Percentiles rank a stretch among this genome's conserved stretches.
Conservation (phyloP, 495 filamentous ascomycete species). For the Aspergillus funiculosus region DNA sequence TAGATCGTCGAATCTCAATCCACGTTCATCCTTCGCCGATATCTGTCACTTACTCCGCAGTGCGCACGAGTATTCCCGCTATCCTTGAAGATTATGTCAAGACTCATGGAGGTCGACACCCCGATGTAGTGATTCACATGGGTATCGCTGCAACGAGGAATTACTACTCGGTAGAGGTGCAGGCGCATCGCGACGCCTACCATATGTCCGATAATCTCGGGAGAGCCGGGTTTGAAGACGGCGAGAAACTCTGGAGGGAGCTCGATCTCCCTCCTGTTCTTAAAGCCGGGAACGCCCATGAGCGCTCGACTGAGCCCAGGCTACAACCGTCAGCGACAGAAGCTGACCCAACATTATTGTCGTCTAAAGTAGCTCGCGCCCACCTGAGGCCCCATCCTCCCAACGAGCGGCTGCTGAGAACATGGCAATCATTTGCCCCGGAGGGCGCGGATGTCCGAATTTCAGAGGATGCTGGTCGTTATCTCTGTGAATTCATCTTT, state of each 20-base stretch:
- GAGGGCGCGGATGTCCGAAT: constrained; percentile 51
- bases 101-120: constrained; percentile 37
- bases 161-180: constrained; percentile 64
- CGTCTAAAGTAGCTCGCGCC: background rate
- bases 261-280: constrained; percentile 35
- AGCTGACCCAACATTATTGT: background rate
- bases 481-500: constrained; percentile 83
- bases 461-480: constrained; percentile 73
- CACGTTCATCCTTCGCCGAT: constrained; percentile 61
- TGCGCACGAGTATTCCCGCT: constrained; percentile 54
- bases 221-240: constrained; percentile 47
- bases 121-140: constrained; percentile 69
- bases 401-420: constrained; percentile 29
- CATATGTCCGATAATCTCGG: constrained; percentile 62
- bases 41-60: constrained; percentile 60
- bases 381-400: constrained; percentile 26
- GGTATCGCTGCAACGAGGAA: constrained; percentile 69
- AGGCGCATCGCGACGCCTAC: constrained; percentile 74
- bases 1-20: constrained; percentile 54
- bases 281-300: constrained; percentile 20
- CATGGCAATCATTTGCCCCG: constrained; percentile 31
- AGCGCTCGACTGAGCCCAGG: constrained; percentile 11
- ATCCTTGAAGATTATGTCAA: constrained; percentile 41
- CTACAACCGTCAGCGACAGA: background rate
- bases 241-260: constrained; percentile 43